Base-by-base conservation (phyloP, 1,139 yeast species). In the Lodderomyces beijingensis region DNA sequence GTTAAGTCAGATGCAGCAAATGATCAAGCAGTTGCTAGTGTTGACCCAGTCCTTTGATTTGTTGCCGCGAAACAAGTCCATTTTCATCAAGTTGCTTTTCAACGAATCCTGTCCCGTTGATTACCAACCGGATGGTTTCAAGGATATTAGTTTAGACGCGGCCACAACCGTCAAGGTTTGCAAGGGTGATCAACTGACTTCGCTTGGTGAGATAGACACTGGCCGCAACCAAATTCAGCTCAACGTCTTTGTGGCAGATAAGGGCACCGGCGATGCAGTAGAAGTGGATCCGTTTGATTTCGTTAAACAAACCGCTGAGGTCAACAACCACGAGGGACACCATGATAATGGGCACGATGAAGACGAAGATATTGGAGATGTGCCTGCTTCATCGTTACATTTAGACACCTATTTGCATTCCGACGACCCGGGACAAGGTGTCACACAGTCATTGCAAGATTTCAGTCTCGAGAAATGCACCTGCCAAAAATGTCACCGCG, bases 31-130 rank as follows among this genome's bases (percentile, higher is more conserved):
- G 36, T 61, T 76, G 33, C 70, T 76, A 17, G 55, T 73, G 1
- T 50, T 70, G n/a, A 72, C 79, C 0, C 81, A 76, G 47, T 55
- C 69, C 0, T 54, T 76, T 21, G 67, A 72, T 15, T 65, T 74
- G 0, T 47, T 74, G 23, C 80, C 80, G 1, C 49, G 53, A 2
- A 54, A 64, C 31, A 62, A 72, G 34, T 65, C 43, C 33, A 44
- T 74, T 23, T 56, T 70, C 0, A 59, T 77, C 57, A 59, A 74
- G 37, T 50, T 77, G 33, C 38, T 72, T 40, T 75, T 67, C 44
- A 72, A 67, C 38, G 72, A 71, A 3, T 37, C 34, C 2, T 65
- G 75, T 23, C 78, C 80, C 2, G 32, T 37, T 1, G 51, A 57
- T 22, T 74, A 68, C 41, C 77, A 74, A 41, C 78, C 80, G 0